Evolutionary conservation across 2,329 filamentous ascomycete species (phyloP).

Genomic region (Apiospora saccharicola): DNA sequence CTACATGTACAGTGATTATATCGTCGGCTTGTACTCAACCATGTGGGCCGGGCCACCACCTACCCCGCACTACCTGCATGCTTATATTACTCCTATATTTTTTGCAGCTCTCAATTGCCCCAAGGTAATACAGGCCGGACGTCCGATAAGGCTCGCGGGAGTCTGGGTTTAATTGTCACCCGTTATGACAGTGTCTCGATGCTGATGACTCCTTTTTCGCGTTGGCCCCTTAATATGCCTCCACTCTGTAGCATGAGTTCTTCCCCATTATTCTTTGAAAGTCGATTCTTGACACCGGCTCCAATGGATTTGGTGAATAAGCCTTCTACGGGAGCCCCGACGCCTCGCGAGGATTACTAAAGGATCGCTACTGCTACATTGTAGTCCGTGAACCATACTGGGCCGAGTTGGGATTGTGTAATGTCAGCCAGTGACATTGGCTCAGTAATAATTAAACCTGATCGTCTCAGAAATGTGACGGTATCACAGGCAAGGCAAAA

Average conservation of each 20-base stretch:
- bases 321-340: background rate
- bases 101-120: background rate
- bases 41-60: background rate
- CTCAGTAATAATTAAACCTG: background rate
- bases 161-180: background rate
- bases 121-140: background rate
- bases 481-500: background rate
- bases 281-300: background rate
- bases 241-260: background rate
- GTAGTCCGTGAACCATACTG: background rate
- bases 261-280: background rate
- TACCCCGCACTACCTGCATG: background rate
- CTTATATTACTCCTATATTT: background rate
- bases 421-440: constrained; percentile 9
- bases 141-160: background rate
- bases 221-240: background rate
- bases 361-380: background rate
- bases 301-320: background rate
- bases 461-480: background rate
- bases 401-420: background rate
- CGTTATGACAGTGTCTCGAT: background rate
- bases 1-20: background rate
- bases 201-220: background rate
- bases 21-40: background rate
- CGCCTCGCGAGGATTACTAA: background rate